Evolutionary conservation across 345 rosid species (phyloP), one percentile per base, ranked within the genome.

Genomic region (Fremontodendron californicum): DNA sequence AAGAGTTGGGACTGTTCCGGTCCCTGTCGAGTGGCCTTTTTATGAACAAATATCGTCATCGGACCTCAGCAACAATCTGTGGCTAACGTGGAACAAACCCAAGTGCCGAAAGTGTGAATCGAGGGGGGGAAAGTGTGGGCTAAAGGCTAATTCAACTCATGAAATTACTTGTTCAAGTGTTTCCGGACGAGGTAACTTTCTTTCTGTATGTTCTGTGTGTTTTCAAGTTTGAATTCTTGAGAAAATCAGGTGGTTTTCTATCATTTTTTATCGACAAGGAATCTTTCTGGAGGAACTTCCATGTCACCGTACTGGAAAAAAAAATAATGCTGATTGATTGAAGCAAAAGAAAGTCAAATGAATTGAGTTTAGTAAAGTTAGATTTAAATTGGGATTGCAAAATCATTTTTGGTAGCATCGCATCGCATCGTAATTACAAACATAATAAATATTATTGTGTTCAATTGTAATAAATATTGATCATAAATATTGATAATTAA

Each of bases 121-220:
- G 16, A 81, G 81, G 42, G 91, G 93, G 9, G 93, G 89, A n/a
- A 80, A 75, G 27, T 92, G 98, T 73, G 90, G 90, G 63, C 75
- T 83, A 27, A 88, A 82, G 85, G 79, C 76, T 73, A 87, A 84
- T 73, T 87, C 97, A 31, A 78, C 73, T 27, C 19, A 35, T 37
- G 84, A 82, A 77, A 78, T 79, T 42, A 84, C 75, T 62, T 94
- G 97, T 82, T 80, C 83, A 2, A 21, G 67, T 81, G 78, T 51
- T 63, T 78, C 70, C 23, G 58, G 31, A 60, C 82, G 63, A 40
- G 94, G 98, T 92, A 88, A 81, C 11, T 77, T 13, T 8, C 13
- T 65, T 35, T 29, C 40, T 33, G 29, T 33, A 5, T 37, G 25
- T 16, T 27, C 73, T 66, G 71, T 40, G 3, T 63, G 35, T 18